Conservation (phyloP, 208 protist species). For the Endotrypanum monterogeii region DNA sequence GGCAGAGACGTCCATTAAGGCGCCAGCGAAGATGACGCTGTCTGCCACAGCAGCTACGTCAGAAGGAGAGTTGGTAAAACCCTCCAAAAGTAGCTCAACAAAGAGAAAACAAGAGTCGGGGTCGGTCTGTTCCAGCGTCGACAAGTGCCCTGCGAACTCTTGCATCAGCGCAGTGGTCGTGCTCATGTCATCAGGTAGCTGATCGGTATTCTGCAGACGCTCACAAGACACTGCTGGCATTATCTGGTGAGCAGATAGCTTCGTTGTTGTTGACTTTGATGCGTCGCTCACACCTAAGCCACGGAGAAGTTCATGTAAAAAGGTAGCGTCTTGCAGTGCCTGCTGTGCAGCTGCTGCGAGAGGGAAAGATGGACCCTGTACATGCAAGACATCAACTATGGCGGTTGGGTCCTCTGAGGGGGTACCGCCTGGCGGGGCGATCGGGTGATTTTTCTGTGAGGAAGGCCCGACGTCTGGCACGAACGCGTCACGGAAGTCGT, state of each 20-base stretch:
- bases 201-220: conserved; percentile 9
- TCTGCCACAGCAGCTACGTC: conserved; percentile 18
- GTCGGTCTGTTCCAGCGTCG: conserved; percentile 11
- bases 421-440: neutral
- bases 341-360: conserved; percentile 11
- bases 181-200: conserved; percentile 23
- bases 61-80: conserved; percentile 8
- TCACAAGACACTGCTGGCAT: neutral
- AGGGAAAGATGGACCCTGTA: neutral
- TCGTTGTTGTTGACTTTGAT: neutral
- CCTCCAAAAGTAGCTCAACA: conserved; percentile 27
- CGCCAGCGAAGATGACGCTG: conserved; percentile 16
- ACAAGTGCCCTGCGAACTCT: conserved; percentile 22
- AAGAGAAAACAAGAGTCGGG: conserved; percentile 17
- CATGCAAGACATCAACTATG: no score
- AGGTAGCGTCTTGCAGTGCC: conserved; percentile 16
- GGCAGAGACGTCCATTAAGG: neutral
- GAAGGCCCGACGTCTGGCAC: neutral
- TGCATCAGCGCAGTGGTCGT: conserved; percentile 7
- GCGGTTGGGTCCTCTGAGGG: neutral
- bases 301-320: conserved; percentile 7
- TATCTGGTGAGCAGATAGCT: neutral
- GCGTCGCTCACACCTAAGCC: neutral
- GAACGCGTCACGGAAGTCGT: neutral
- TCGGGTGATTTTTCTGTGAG: neutral